These are phyloP conservation scores for Termitomyces sp. DNA, from an alignment of 768 basidiomycete genomes.

Conservation along the genomic window DNA sequence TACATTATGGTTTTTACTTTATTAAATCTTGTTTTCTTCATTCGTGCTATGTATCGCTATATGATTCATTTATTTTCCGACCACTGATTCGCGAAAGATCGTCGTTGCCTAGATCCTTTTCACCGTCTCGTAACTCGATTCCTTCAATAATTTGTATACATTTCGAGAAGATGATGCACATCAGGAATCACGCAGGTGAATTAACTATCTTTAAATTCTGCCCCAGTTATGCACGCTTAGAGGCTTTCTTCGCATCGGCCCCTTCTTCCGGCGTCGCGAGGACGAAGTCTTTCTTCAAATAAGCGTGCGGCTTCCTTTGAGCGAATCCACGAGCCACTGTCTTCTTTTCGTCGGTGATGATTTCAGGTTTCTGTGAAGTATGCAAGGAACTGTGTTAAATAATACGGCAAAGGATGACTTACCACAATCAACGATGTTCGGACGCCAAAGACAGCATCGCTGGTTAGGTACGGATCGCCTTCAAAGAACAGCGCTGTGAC, in stretches of 20 bases:
- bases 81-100: neutral
- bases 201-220: neutral
- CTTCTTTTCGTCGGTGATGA: conserved; percentile 47
- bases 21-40: neutral
- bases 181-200: neutral
- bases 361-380: conserved; percentile 38
- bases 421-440: conserved; percentile 76
- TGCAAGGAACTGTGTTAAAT: neutral
- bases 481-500: conserved; percentile 72
- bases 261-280: conserved; percentile 35
- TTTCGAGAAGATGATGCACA: neutral
- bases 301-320: conserved; percentile 30
- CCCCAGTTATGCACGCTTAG: neutral
- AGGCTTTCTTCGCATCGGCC: conserved; percentile 22
- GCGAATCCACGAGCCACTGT: conserved; percentile 51
- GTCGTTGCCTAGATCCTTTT: neutral
- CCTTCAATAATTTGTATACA: neutral
- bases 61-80: neutral
- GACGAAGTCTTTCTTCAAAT: conserved; percentile 35
- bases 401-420: conserved; percentile 19
- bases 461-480: conserved; percentile 58
- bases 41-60: neutral
- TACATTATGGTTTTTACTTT: too few relatives aligned
- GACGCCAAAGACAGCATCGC: conserved; percentile 80
- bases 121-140: neutral